Evolutionary conservation across 805 yeast genomes (phyloP).

Genomic region (Saccharomycopsis fermentans): DNA sequence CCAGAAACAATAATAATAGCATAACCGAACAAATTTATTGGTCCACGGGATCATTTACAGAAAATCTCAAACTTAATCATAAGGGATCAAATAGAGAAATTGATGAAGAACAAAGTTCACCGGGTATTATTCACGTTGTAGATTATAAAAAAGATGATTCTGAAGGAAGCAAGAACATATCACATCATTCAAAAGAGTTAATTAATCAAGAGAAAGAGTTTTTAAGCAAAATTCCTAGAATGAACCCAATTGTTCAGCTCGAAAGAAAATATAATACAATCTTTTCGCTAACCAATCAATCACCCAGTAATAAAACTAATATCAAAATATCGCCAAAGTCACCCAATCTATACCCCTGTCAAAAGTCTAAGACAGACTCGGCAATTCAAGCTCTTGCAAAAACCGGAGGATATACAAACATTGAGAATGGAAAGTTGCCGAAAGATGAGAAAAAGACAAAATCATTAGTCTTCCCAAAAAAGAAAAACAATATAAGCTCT

Average conservation of each 20-base stretch:
- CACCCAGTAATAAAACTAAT: neutral
- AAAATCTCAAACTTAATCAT: neutral
- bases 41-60: neutral
- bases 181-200: neutral
- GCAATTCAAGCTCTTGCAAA: too few species aligned
- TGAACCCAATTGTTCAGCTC: slow-evolving; percentile 14
- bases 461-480: neutral
- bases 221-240: neutral
- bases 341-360: neutral
- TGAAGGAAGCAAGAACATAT: neutral
- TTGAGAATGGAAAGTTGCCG: neutral
- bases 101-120: neutral
- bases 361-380: neutral
- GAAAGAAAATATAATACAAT: slow-evolving; percentile 17
- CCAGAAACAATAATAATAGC: neutral
- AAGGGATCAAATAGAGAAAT: neutral
- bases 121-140: neutral
- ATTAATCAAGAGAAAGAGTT: neutral
- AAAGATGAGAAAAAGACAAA: neutral
- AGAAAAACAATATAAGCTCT: neutral
- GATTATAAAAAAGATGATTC: neutral
- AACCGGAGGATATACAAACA: neutral
- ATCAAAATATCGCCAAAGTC: neutral
- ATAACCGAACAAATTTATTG: neutral
- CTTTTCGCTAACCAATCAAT: slow-evolving; percentile 6